Evolutionary conservation across 1,284 basidiomycete species (phyloP), one percentile per base, ranked within the genome.

Genomic region (Irpex sp.): DNA sequence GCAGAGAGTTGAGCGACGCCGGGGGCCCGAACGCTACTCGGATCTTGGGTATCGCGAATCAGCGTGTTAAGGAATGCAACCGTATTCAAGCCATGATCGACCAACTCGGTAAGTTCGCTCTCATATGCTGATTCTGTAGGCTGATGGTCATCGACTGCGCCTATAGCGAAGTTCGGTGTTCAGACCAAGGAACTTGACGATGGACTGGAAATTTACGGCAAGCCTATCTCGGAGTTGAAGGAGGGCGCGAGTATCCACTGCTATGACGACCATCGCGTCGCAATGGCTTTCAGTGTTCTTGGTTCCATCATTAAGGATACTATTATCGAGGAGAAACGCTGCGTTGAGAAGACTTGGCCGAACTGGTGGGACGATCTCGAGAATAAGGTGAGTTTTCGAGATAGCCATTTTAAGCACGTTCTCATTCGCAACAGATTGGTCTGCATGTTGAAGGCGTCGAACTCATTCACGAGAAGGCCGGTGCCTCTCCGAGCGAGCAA

Each of bases 301-400:
- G 89, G 90, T 3, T 85, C 89, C 6, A 83, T 93, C 2, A 81
- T 96, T 34, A 79, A 84, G 40, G 88, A 86, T 34, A 94, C 93
- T 0, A 80, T 95, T 65, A 81, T 99, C 47, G 95, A 98, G 73
- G 97, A 99, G 80, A 98, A 97, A 79, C 84, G 97, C 61, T 98
- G 97, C 72, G 97, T 99, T 21, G 97, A 98, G 78, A 99, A 99
- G 85, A 99, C 97, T 0, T 99, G 97, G 97, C 97, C 97, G 2
- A 96, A 96, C 74, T 99, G 96, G 93, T 99, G 97, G 96, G 97
- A 99, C 73, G 97, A 98, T 76, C 82, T 99, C 21, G 87, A 94
- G 74, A 94, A 93, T 79, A 96, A 96, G 85, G 93, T 92, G 57
- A 13, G 80, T 66, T 34, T 26, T 26, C 3, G 21, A 26, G 21